Base-by-base conservation (phyloP, 2,329 filamentous ascomycete genomes). In the Orbilia ellipsospora region DNA sequence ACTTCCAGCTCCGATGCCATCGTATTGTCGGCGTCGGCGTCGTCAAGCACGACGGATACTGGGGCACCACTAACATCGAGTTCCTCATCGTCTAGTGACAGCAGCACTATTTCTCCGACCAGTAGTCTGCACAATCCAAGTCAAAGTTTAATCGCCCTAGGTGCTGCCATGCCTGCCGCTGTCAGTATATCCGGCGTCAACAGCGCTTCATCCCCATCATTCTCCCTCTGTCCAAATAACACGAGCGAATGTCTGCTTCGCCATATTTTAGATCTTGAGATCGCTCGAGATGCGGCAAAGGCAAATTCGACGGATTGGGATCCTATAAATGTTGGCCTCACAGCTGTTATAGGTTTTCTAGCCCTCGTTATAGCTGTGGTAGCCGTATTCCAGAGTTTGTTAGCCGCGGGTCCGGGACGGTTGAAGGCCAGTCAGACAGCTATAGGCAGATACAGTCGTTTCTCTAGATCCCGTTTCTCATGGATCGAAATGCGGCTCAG, bases 391-490 rank as follows among this genome's bases (percentile, higher is more conserved):
- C 64, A 68, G 18, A 28, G 55, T 2, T 20, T 61, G 6, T 42
- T 68, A 5, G 54, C 54, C 10, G 44, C 64, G 5, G 64, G 64
- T n/a, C 55, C 64, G 1, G 56, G 64, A 45, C 48, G 64, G 7
- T 18, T 68, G 1, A 68, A 68, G 13, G 64, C 64, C 2, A 59
- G 64, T 18, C 26, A 68, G n/a, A 51, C 54, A 8, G 64, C 64
- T 18, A 68, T 68, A 8, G 64, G 64, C 12, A 45, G 64, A 31
- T 68, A 68, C 23, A 61, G 55, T 31, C 45, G 31, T 13, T 68
- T 23, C 44, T 68, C 64, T 5, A 42, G 13, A 23, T 50, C 64
- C n/a, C 16, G 6, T 4, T 68, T 68, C 55, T 61, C 55, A 16
- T 48, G 45, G 55, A 15, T 51, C 8, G 64, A 68, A 26, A 68